Evolutionary conservation across 768 basidiomycete species (phyloP), one percentile per base, ranked within the genome.

Genomic region (Tephrocybe sp.): DNA sequence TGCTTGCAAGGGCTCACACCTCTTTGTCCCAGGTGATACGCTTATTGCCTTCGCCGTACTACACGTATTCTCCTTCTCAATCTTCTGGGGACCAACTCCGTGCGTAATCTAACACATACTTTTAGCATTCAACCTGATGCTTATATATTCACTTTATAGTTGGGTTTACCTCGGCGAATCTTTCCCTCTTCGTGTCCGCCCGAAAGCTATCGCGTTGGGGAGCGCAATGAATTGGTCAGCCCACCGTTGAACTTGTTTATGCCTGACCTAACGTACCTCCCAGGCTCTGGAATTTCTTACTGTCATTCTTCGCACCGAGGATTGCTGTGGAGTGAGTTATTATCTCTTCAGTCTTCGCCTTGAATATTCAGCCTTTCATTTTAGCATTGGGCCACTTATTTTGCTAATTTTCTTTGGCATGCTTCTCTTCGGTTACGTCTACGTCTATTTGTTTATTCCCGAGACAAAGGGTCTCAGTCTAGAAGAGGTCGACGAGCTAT

Each of bases 101-200:
- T 76, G 58, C 48, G 74, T 64, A n/a, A n/a, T n/a, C n/a, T n/a
- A n/a, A n/a, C n/a, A n/a, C 26, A 11, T 15, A 28, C 16, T 25
- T 18, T 5, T 28, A 8, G 12, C n/a, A 28, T 22, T 13, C 32
- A 12, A 28, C 13, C 30, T 11, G 19, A 15, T 21, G 24, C 9
- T 4, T 31, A 54, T 15, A 22, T 18, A 21, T 11, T 36, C 28
- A 5, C 53, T 9, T 27, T 19, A 15, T 45, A 76, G 75, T 50
- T 84, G 82, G 82, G 87, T 87, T 5, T 87, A 87, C 59, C 77
- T 88, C 26, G 86, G 86, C 44, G 87, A 90, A 71, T 84, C 82
- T 16, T 91, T 90, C 78, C 89, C 88, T 12, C 79, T 91, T 19
- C 83, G 87, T 39, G 85, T 92, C 37, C 78, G 88, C 49, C 78